Evolutionary conservation across 2,329 filamentous ascomycete species (phyloP).

Genomic region (Zasmidium cellare): DNA sequence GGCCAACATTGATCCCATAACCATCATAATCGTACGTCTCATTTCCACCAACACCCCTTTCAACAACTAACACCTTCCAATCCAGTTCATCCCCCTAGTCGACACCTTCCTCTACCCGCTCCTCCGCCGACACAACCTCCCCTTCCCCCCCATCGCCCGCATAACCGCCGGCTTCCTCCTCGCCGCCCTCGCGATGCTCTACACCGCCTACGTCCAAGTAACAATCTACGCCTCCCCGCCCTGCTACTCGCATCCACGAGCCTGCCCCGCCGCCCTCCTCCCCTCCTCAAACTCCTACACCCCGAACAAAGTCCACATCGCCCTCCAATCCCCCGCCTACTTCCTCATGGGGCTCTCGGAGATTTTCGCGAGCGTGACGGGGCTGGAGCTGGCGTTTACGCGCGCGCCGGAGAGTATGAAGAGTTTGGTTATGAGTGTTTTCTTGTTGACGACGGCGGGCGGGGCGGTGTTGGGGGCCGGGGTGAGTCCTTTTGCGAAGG

Average conservation of each 20-base stretch:
- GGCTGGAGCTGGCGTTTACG: slow-evolving; percentile 47
- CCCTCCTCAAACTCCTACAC: slow-evolving; percentile 21
- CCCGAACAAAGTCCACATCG: slow-evolving; percentile 44
- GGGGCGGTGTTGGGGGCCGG: slow-evolving; percentile 61
- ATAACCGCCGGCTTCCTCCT: slow-evolving; percentile 55
- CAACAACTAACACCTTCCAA: neutral
- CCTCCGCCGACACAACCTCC: slow-evolving; percentile 33
- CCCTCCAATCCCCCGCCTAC: slow-evolving; percentile 37
- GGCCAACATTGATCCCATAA: slow-evolving; percentile 39
- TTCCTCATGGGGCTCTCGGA: slow-evolving; percentile 45
- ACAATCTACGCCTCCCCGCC: slow-evolving; percentile 57
- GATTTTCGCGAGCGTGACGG: slow-evolving; percentile 47
- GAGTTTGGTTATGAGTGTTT: slow-evolving; percentile 23
- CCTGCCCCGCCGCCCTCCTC: slow-evolving; percentile 35
- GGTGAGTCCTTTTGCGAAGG: slow-evolving; percentile 59
- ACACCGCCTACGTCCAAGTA: slow-evolving; percentile 56
- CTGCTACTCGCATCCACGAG: slow-evolving; percentile 38
- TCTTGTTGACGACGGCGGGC: slow-evolving; percentile 49
- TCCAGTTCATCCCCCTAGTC: slow-evolving; percentile 42
- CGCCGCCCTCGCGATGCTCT: slow-evolving; percentile 53
- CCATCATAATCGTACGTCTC: slow-evolving; percentile 38
- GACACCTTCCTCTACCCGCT: slow-evolving; percentile 44
- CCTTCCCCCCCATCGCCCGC: slow-evolving; percentile 51
- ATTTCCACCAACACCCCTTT: too few relatives aligned
- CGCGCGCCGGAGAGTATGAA: slow-evolving; percentile 48